These are phyloP conservation scores for Pseudoscleropodium purum DNA, from an alignment of 225 moss, liverwort and hornwort species.

Conservation along the genomic window DNA sequence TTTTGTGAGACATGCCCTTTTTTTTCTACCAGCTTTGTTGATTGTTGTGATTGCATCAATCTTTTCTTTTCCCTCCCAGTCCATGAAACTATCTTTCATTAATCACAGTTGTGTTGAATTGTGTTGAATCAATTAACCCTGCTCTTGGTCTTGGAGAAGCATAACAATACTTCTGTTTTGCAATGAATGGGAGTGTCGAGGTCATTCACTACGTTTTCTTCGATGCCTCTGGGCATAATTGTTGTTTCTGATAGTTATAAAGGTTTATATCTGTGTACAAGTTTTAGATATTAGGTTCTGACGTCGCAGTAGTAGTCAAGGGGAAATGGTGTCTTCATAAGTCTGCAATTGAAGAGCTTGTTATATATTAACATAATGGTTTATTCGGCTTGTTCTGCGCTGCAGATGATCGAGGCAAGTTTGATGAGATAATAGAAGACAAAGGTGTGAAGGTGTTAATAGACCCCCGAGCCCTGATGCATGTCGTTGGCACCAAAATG, in stretches of 20 bases:
- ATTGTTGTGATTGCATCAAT: background rate
- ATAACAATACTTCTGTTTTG: background rate
- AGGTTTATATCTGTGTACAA: background rate
- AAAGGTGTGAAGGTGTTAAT: constrained; percentile 87
- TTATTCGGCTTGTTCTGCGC: background rate
- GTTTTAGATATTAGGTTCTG: background rate
- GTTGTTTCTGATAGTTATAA: background rate
- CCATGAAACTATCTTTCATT: background rate
- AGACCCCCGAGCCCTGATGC: constrained; percentile 87
- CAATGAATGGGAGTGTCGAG: background rate
- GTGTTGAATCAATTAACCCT: background rate
- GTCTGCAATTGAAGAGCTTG: background rate
- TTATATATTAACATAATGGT: background rate
- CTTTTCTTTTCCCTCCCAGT: background rate
- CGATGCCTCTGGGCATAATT: background rate
- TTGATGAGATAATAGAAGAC: constrained; percentile 87
- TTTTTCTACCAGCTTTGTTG: background rate
- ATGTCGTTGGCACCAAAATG: constrained; percentile 86
- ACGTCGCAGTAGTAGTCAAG: background rate
- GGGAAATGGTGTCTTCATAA: background rate
- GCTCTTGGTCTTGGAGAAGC: background rate
- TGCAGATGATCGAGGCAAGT: constrained; percentile 68
- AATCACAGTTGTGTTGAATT: background rate
- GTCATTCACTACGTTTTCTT: background rate
- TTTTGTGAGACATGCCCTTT: background rate